Conservation (phyloP, 257 asterid genomes). For the Nicotiana paniculata region DNA sequence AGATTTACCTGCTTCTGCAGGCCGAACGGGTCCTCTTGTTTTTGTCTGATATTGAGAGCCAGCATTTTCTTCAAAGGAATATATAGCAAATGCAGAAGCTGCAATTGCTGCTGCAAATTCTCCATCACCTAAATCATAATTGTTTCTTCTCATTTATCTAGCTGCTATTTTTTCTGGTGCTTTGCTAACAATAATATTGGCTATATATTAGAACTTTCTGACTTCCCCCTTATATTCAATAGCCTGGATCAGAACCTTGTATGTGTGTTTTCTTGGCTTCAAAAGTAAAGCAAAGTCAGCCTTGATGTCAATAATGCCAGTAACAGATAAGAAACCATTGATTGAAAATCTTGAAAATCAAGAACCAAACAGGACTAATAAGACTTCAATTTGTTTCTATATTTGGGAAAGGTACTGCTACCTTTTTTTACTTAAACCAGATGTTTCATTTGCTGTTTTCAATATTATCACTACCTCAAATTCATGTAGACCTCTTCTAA, state of each 20-base stretch:
- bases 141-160: not conserved
- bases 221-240: not conserved
- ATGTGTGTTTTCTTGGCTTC: not conserved
- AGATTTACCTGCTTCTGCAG: slow-evolving; percentile 24
- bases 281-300: not conserved
- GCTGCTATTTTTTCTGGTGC: not conserved
- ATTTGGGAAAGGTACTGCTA: not conserved
- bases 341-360: not conserved
- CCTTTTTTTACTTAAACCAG: not conserved
- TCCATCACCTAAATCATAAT: slow-evolving; percentile 30
- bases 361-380: not conserved
- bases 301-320: not conserved
- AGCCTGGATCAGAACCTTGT: not conserved
- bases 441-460: not conserved
- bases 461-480: not conserved
- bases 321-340: not conserved
- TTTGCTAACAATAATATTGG: not conserved
- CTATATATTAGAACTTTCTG: not conserved
- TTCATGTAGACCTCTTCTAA: too few relatives aligned
- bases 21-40: slow-evolving; percentile 26
- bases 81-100: slow-evolving; percentile 59
- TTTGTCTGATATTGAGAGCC: slow-evolving; percentile 13
- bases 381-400: not conserved
- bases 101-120: slow-evolving; percentile 54
- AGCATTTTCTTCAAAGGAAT: slow-evolving; percentile 27